Base-by-base conservation (phyloP, 441 rosid species). In the Lepidium campestre region DNA sequence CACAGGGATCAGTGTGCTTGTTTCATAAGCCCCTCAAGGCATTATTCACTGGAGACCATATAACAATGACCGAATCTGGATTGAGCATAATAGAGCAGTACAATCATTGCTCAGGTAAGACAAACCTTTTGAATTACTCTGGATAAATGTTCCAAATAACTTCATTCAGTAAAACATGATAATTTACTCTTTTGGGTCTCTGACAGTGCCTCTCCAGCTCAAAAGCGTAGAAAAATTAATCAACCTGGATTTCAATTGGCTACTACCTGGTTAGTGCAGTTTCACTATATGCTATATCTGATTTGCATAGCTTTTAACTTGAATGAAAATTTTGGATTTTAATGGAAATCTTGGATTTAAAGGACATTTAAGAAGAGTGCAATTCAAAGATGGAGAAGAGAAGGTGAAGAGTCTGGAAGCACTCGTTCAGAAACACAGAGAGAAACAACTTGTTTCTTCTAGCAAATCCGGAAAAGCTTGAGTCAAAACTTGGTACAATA, bases 351-450 rank as follows among this genome's bases (percentile, higher is more conserved):
- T 29, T 46, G 47, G 62, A 31, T 45, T 29, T 44, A 25, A 59
- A 82, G 84, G 86, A 56, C 86, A 82, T 59, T 74, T 81, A 40
- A 64, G 82, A 70, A 80, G 80, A 80, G 70, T 70, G 12, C 67
- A 78, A 18, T 82, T 80, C 45, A 74, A 74, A 72, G 73, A 80
- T 67, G 45, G 57, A 56, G 45, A 53, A 60, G 86, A 78, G 77
- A 82, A 80, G 57, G 69, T 47, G 13, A 36, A 70, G 25, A 10
- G 18, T 49, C 70, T 82, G 57, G 44, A 72, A 62, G 72, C 65
- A 32, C 78, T 80, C 66, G 72, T 82, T 62, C 41, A 55, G 61
- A 68, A 68, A 60, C 70, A 74, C 55, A 62, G 74, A 44, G 66
- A 65, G 67, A 17, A 72, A 48, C 49, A 20, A 9, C 53, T 71